Conservation (phyloP, 495 filamentous ascomycete genomes). For the Oleoguttula mirabilis region DNA sequence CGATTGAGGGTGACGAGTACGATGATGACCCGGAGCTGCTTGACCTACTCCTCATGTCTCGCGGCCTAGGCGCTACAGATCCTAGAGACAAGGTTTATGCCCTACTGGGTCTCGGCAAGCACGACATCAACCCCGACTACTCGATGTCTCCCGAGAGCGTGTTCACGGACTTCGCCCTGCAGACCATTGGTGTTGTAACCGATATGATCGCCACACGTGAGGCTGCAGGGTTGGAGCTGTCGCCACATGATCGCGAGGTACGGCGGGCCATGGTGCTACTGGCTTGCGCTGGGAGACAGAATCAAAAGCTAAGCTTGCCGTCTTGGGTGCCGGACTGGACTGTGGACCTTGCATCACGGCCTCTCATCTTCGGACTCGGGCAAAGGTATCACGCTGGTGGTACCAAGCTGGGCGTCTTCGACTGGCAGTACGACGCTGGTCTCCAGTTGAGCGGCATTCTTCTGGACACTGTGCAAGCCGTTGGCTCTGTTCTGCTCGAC, state of each 20-base stretch:
- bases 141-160: slow-evolving; percentile 4
- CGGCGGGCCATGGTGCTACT: slow-evolving; percentile 12
- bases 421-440: slow-evolving; percentile 10
- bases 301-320: slow-evolving; percentile 13
- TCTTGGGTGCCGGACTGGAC: slow-evolving; percentile 19
- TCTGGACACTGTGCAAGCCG: slow-evolving; percentile 9
- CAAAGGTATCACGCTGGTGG: slow-evolving; percentile 9
- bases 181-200: slow-evolving; percentile 13
- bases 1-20: not conserved
- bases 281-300: slow-evolving; percentile 12
- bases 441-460: slow-evolving; percentile 14
- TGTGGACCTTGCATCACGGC: slow-evolving; percentile 5
- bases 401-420: slow-evolving; percentile 6
- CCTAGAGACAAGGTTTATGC: slow-evolving; percentile 21
- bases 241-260: not conserved
- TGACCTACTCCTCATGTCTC: slow-evolving; percentile 17
- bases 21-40: slow-evolving; percentile 16
- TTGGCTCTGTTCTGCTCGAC: slow-evolving; percentile 8
- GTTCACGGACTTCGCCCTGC: slow-evolving; percentile 15
- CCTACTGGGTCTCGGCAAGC: slow-evolving; percentile 14
- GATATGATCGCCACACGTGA: not conserved
- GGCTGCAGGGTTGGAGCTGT: not conserved
- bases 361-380: slow-evolving; percentile 14
- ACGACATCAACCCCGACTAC: slow-evolving; percentile 19
- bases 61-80: slow-evolving; percentile 17